Base-by-base conservation (phyloP, 2,329 filamentous ascomycete species). In the Hymenoscyphus scutula region DNA sequence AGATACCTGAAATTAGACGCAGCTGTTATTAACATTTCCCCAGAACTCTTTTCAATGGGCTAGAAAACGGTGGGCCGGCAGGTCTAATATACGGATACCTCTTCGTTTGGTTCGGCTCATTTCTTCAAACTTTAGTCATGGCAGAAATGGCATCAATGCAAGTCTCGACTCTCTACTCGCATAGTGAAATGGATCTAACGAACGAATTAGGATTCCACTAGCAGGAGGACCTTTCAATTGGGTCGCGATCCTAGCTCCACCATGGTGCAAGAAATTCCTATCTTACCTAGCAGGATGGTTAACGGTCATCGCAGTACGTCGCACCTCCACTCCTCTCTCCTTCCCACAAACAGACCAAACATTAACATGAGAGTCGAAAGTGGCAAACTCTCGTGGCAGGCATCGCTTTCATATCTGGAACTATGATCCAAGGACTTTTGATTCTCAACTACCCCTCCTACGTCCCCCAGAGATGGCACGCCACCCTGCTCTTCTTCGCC, bases 81-180 rank as follows among this genome's bases (percentile, higher is more conserved):
- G 51, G 51, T 6, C 17, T 54, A n/a, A 29, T 54, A 54, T 54
- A 54, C 10, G 51, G 51, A 29, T 54, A 54, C 17, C 25, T 54
- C 8, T 54, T 54, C 53, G 25, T 32, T 15, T 54, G 53, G 27
- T 54, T 54, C 25, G 53, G 53, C 4, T 54, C 53, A 32, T 54
- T 54, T 32, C 30, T 54, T 3, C 53, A 54, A 54, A 54, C 53
- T 2, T 25, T 54, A 4, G 53, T 54, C 15, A 32, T 54, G 53
- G 53, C 53, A n/a, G 53, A 54, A 54, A 54, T 54, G 27, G 53
- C 53, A 34, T 54, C 53, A 13, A 54, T 54, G 53, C 29, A 30
- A 54, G 53, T 54, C n/a, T 13, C 27, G 8, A 23, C 8, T 25
- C 19, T 11, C 2, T 3, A 4, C 19, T 25, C 10, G 13, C 5